Evolutionary conservation across 441 rosid genomes (phyloP).

Genomic region (Arabidopsis hybrid): DNA sequence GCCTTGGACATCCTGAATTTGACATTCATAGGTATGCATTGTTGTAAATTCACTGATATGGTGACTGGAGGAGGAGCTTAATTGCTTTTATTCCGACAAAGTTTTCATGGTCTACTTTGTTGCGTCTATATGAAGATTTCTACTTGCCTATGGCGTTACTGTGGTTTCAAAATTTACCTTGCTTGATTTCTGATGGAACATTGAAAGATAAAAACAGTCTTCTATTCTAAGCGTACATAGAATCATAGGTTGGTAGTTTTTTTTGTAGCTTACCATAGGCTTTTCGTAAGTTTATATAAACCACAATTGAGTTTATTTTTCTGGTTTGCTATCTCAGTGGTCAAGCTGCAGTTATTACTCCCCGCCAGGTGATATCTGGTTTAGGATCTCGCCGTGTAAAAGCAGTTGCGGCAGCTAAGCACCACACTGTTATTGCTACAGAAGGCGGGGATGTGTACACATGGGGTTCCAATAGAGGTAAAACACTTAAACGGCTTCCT

Average conservation of each 20-base stretch:
- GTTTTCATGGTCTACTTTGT: neutral
- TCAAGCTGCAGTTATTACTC: conserved; percentile 99
- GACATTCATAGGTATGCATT: conserved; percentile 89
- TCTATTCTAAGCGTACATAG: conserved; percentile 4
- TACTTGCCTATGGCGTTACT: conserved; percentile 5
- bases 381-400: conserved; percentile 85
- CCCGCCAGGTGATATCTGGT: conserved; percentile 90
- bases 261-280: neutral
- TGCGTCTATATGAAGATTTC: conserved; percentile 6
- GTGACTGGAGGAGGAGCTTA: neutral
- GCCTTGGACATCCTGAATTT: conserved; percentile 99
- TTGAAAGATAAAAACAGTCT: conserved; percentile 2
- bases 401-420: conserved; percentile 98
- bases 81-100: conserved; percentile 8
- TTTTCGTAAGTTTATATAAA: conserved; percentile 24
- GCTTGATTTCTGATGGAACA: conserved; percentile 21
- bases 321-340: conserved; percentile 66
- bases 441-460: conserved; percentile 94
- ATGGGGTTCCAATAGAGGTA: conserved; percentile 99
- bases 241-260: conserved; percentile 7
- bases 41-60: conserved; percentile 19
- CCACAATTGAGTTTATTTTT: conserved; percentile 35
- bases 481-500: conserved; percentile 24
- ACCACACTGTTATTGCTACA: conserved; percentile 94
- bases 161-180: conserved; percentile 6